Conservation (phyloP, 306 rosid species). For the Alnus rubra region DNA sequence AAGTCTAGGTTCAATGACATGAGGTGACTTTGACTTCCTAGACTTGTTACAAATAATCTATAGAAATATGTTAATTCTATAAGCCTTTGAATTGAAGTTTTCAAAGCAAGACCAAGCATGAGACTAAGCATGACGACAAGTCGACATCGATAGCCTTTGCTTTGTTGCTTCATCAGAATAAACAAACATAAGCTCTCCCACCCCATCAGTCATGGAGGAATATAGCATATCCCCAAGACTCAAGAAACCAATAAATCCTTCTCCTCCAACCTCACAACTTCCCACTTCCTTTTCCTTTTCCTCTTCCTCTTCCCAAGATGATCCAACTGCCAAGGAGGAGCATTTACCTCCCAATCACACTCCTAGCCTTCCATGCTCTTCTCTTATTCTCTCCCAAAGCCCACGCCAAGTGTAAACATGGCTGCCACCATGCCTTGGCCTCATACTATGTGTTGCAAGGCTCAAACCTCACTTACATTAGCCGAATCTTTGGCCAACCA, state of each 20-base stretch:
- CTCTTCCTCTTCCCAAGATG: conserved; percentile 31
- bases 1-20: no score
- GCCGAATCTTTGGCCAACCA: conserved; percentile 37
- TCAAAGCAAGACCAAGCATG: no score
- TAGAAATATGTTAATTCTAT: no score
- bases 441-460: conserved; percentile 45
- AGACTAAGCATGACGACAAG: no score
- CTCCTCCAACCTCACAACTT: conserved; percentile 5
- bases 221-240: not conserved
- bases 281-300: not conserved
- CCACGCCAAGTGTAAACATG: conserved; percentile 43
- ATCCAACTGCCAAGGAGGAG: conserved; percentile 17
- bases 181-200: no score
- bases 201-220: no score
- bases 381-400: conserved; percentile 24
- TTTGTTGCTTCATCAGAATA: no score
- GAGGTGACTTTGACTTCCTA: no score
- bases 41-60: no score
- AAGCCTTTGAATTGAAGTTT: no score
- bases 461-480: conserved; percentile 47
- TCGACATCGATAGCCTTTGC: no score
- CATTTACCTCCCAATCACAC: not conserved
- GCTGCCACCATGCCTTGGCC: conserved; percentile 60
- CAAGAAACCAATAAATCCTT: not conserved
- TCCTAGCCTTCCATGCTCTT: conserved; percentile 15